A percentile compares a stretch with the other conserved stretches of the same genome.
These are phyloP conservation scores for Ceratocystis colombiana DNA, from an alignment of 2,329 filamentous ascomycete species.

Conservation along the genomic window DNA sequence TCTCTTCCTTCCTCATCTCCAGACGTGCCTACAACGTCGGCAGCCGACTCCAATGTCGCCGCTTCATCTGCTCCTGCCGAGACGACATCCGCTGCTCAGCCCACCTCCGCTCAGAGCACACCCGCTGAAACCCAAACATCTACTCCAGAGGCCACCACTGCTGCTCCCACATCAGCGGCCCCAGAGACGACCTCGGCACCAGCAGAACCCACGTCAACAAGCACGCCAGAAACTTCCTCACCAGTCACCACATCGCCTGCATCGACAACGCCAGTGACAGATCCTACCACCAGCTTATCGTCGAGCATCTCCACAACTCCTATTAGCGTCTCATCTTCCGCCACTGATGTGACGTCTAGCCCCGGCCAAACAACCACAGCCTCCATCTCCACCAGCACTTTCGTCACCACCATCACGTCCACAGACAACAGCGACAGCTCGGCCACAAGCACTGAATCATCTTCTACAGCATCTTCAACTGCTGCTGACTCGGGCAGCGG, in stretches of 20 bases:
- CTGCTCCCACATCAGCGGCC: conserved; percentile 25
- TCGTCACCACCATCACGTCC: conserved; percentile 29
- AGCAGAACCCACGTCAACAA: conserved; percentile 23
- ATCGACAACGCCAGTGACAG: background rate
- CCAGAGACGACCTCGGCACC: conserved; percentile 17
- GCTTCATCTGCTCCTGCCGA: conserved; percentile 21
- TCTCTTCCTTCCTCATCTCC: conserved; percentile 1
- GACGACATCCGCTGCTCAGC: conserved; percentile 19
- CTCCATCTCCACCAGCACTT: conserved; percentile 26
- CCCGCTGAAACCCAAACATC: conserved; percentile 26
- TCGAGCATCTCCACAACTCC: conserved; percentile 26
- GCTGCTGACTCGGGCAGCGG: conserved; percentile 30
- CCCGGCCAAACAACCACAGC: conserved; percentile 24
- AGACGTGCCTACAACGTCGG: conserved; percentile 16
- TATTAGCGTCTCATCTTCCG: conserved; percentile 23
- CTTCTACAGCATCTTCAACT: conserved; percentile 30
- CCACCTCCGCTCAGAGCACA: conserved; percentile 18
- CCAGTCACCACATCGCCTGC: conserved; percentile 24
- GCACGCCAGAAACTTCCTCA: conserved; percentile 9
- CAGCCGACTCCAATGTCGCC: conserved; percentile 14
- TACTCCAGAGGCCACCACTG: conserved; percentile 20
- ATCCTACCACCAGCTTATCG: background rate
- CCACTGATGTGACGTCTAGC: conserved; percentile 23
- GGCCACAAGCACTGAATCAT: conserved; percentile 24
- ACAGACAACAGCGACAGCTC: conserved; percentile 18